Percentiles rank a stretch among this genome's conserved stretches.
Conservation (phyloP, 2,329 filamentous ascomycete species). For the Penicillium vulpinum region DNA sequence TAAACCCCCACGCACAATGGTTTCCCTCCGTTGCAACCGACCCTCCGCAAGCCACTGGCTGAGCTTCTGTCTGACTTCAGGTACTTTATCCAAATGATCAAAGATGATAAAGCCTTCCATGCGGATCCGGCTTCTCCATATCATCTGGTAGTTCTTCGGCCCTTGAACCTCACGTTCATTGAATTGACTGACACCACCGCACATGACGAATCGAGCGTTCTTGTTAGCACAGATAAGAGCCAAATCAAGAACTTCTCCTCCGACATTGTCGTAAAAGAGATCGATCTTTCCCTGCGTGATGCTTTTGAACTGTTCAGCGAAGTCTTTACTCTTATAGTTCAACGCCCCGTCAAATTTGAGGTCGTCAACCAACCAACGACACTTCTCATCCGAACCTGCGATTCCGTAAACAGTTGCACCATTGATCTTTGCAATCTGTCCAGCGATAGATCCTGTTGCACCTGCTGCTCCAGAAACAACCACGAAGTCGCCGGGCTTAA, state of each 20-base stretch:
- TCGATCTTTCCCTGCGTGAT: neutral
- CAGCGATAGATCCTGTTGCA: constrained; percentile 50
- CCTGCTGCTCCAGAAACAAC: constrained; percentile 53
- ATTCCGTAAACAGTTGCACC: constrained; percentile 49
- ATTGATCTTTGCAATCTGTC: constrained; percentile 54
- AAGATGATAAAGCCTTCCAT: neutral
- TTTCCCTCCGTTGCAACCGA: neutral
- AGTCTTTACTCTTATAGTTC: constrained; percentile 51
- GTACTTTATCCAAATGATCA: neutral
- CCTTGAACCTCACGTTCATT: neutral
- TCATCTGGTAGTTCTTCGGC: neutral
- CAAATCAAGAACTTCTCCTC: neutral
- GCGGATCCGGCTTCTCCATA: neutral
- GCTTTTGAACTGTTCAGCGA: neutral
- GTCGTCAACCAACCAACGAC: constrained; percentile 50
- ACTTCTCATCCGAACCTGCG: constrained; percentile 55
- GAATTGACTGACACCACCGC: neutral
- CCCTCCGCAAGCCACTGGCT: neutral
- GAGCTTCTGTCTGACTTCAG: neutral
- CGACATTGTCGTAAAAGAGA: neutral
- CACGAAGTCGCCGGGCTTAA: constrained; percentile 43
- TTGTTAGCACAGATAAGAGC: neutral
- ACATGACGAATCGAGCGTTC: neutral
- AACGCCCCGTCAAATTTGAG: constrained; percentile 56
- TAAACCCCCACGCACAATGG: neutral